A percentile compares a stretch with the other conserved stretches of the same genome.
These are phyloP conservation scores for Phaeoacremonium minimum DNA, from an alignment of 2,329 filamentous ascomycete species.

Conservation along the genomic window DNA sequence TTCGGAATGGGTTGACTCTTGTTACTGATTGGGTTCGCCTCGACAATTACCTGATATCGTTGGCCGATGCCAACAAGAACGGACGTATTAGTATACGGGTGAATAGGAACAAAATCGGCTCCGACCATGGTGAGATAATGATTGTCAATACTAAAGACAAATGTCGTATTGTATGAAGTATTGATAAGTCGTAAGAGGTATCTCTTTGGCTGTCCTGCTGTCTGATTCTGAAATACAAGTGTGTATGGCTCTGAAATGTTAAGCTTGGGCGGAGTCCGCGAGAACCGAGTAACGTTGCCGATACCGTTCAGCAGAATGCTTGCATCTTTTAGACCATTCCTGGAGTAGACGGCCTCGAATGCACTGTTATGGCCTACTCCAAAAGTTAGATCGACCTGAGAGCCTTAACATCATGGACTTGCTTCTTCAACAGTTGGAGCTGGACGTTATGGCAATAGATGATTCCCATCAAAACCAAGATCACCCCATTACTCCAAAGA, in stretches of 20 bases:
- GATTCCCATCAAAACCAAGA: too few species aligned
- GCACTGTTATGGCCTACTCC: conserved; percentile 6
- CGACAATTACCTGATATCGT: conserved; percentile 18
- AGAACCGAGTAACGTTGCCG: conserved; percentile 6
- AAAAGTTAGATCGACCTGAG: too few species aligned
- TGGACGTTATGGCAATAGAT: too few species aligned
- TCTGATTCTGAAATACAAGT: too few species aligned
- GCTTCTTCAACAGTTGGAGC: too few species aligned
- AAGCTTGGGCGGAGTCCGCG: too few species aligned
- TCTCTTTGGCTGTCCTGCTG: conserved; percentile 22
- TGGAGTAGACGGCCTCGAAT: conserved; percentile 3
- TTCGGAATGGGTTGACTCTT: conserved; percentile 7
- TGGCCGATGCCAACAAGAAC: conserved; percentile 46
- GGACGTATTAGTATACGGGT: conserved; percentile 41
- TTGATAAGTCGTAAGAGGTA: conserved; percentile 27
- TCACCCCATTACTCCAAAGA: too few species aligned
- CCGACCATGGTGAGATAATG: conserved; percentile 35
- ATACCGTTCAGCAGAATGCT: conserved; percentile 7
- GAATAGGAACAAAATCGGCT: conserved; percentile 39
- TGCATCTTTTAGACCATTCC: conserved; percentile 1
- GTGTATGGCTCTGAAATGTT: too few species aligned
- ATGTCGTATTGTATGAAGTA: conserved; percentile 21
- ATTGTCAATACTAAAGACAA: conserved; percentile 32
- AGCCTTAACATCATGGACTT: too few species aligned
- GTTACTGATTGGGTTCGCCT: conserved; percentile 11